Conservation (phyloP, 75 land plant genomes). For the Sequoiadendron giganteum region DNA sequence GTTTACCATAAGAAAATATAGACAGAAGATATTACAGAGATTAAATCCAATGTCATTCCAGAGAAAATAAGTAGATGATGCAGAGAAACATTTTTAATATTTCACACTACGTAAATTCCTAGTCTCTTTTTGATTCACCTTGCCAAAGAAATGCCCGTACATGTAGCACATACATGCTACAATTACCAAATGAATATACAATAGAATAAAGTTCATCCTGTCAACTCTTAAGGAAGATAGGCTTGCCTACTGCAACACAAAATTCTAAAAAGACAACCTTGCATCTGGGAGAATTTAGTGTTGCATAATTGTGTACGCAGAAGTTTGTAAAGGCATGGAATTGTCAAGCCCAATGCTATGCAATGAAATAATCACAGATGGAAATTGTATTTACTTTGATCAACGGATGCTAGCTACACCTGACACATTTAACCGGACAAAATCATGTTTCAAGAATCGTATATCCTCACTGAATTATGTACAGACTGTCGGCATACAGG, state of each 20-base stretch:
- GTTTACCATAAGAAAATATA: neutral
- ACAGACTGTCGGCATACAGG: slow-evolving; percentile 79
- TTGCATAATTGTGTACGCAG: neutral
- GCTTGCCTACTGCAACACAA: neutral
- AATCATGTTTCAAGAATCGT: slow-evolving; percentile 30
- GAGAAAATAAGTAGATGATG: neutral
- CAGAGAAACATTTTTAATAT: neutral
- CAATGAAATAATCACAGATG: neutral
- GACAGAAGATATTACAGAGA: no score
- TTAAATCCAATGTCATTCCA: no score
- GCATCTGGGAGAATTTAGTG: neutral
- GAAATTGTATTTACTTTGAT: neutral
- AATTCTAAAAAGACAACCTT: neutral
- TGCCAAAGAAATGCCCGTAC: neutral
- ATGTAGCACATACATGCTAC: neutral
- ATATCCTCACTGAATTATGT: slow-evolving; percentile 54
- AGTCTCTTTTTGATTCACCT: neutral
- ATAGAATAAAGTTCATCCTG: neutral
- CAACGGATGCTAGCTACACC: neutral
- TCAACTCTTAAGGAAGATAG: neutral
- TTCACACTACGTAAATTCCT: neutral
- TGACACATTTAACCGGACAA: neutral
- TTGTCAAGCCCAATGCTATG: neutral
- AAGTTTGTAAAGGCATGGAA: neutral
- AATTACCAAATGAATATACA: neutral